Base-by-base conservation (phyloP, 1,284 basidiomycete species). In the Cryptococcus wingfieldii region DNA sequence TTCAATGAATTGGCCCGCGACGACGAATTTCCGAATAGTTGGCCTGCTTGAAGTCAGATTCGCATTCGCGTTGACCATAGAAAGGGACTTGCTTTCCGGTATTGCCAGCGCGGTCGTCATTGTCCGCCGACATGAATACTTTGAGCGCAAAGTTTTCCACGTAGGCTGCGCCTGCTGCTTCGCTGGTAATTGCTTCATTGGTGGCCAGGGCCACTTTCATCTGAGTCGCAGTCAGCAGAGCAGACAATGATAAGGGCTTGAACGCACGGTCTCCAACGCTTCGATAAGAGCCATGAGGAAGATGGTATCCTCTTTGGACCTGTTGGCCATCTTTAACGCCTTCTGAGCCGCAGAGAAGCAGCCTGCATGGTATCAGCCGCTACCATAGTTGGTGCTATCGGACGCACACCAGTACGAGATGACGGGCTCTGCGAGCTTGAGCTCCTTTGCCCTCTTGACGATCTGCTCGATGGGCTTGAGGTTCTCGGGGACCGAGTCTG, bases 141-240 rank as follows among this genome's bases (percentile, higher is more conserved):
- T 83, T 88, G 38, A 95, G 77, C 1, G 90, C 94, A 80, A 97
- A 97, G 78, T 93, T 93, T 78, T 96, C 92, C 31, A 97, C 84
- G 70, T 93, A 93, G 4, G 92, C 91, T 1, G 86, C 83, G 50
- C 89, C 89, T 0, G 85, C 90, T 2, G 83, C 79, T 66, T 96
- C 91, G 63, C 87, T 83, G 55, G 89, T 87, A 56, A 97, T 83
- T 2, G 90, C 87, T 68, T 96, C 92, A 61, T 87, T 86, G 18
- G 83, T 78, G 0, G 83, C 84, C 18, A 96, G 83, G 10, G 85
- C 82, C 5, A 77, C 75, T 77, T 96, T 97, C 80, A 90, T 83
- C 71, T 83, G 63, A 5, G 19, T 14, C 31, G 23, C 39, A 4
- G 19, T 47, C 28, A 42, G 47, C 41, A 25, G 5, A 9, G 46